A percentile compares a stretch with the other conserved stretches of the same genome.
phyloP scores from a whole-genome alignment of 371 early-diverging fungal genomes.

The Haplosporangium sp. region DNA sequence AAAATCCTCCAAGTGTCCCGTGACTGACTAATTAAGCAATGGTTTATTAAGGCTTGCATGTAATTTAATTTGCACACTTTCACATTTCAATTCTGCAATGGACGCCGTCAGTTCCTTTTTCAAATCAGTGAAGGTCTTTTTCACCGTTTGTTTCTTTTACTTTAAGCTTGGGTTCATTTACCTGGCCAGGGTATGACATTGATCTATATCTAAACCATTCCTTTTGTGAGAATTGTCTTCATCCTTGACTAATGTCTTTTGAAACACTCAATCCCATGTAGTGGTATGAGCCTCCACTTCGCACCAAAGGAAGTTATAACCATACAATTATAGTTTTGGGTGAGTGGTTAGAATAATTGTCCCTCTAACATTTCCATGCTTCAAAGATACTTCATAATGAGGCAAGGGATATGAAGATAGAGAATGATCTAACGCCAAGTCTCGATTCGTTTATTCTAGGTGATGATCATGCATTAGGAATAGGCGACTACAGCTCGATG shows the following conservation, averaged over 20 bases:
- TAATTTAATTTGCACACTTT: no score
- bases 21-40: no score
- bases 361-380: background rate
- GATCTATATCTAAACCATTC: background rate
- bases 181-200: conserved; percentile 33
- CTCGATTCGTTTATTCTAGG: conserved; percentile 12
- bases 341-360: background rate
- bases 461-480: conserved; percentile 48
- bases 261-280: background rate
- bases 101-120: conserved; percentile 24
- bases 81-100: conserved; percentile 33
- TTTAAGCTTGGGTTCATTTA: conserved; percentile 45
- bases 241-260: background rate
- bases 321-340: conserved; percentile 43
- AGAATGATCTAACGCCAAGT: background rate
- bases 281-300: conserved; percentile 46
- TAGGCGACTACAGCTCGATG: conserved; percentile 39
- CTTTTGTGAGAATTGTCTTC: background rate
- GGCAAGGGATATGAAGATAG: background rate
- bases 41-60: no score
- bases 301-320: conserved; percentile 41
- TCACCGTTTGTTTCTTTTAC: conserved; percentile 36
- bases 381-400: background rate
- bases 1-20: background rate
- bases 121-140: conserved; percentile 29